Evolutionary conservation across 768 basidiomycete species (phyloP), one percentile per base, ranked within the genome.

Genomic region (Dacryopinax primogenitus): DNA sequence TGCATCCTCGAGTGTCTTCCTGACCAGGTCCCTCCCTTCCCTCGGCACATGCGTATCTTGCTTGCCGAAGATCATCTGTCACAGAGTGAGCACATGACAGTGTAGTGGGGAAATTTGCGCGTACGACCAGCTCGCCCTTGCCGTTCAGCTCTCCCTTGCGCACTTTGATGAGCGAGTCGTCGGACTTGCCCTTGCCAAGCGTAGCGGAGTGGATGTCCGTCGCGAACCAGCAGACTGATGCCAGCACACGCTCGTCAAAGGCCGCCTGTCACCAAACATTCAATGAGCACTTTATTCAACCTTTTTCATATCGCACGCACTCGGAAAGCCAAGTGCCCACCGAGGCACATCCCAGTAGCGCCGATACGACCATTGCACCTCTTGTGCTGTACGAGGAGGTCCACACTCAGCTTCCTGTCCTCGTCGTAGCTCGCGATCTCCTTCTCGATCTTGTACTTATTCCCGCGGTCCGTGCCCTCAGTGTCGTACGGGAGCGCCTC

Each of bases 41-140:
- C 92, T 85, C 26, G 92, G 90, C 61, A 96, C 92, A 70, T 97
- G 93, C 0, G 92, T 96, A 74, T 97, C 93, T 86, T 91, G 91
- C 73, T 94, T 93, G 6, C 95, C 95, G 71, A 97, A 97, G 63
- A 97, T 92, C 87, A 96, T 87, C 83, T 93, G 67, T 37, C 23
- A 26, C 33, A 26, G 18, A n/a, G 39, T 62, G n/a, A 51, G 9
- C 16, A 3, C 15, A n/a, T 26, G n/a, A 47, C 21, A 28, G 64
- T 36, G 66, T 15, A 47, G 47, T 39, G 61, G 41, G 63, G 28
- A 62, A 11, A 16, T 13, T 16, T 30, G 33, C 33, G 73, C 87
- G 66, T 75, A 90, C 90, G 69, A 90, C 86, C 13, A 96, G 76
- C 72, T 96, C 93, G 47, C 87, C 90, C 71, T 90, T 90, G 16